These are phyloP conservation scores for Prosopis cineraria DNA, from an alignment of 306 rosid species.

Conservation along the genomic window DNA sequence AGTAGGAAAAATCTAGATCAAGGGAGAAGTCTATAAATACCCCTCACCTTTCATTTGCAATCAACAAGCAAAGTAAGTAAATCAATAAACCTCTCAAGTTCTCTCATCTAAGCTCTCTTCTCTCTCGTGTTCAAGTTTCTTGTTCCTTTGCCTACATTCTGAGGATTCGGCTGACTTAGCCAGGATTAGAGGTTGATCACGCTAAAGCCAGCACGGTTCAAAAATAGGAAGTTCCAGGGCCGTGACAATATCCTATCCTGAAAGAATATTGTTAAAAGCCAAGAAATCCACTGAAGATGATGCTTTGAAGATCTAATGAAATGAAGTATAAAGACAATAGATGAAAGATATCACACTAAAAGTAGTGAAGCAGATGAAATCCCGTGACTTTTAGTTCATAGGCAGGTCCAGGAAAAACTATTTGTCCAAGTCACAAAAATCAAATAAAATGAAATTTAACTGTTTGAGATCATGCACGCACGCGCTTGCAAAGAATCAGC, in stretches of 20 bases:
- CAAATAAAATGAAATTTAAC: not conserved
- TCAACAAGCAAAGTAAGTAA: too few relatives aligned
- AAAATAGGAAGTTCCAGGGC: too few relatives aligned
- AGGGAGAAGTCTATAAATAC: too few relatives aligned
- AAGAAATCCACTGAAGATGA: not conserved
- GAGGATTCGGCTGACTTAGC: too few relatives aligned
- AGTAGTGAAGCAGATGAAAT: conserved; percentile 19
- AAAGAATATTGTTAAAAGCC: conserved; percentile 17
- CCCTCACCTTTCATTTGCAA: too few relatives aligned
- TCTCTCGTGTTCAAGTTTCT: too few relatives aligned
- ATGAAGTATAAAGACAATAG: conserved; percentile 14
- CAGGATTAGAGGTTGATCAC: too few relatives aligned
- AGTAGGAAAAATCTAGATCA: too few relatives aligned
- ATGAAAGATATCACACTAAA: conserved; percentile 7
- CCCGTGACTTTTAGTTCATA: conserved; percentile 25
- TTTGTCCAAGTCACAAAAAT: conserved; percentile 14
- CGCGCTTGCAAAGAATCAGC: not conserved
- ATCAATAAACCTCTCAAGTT: too few relatives aligned
- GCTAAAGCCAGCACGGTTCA: too few relatives aligned
- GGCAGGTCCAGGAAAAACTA: conserved; percentile 22
- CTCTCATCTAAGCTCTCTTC: too few relatives aligned
- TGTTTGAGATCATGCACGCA: not conserved
- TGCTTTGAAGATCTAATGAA: conserved; percentile 25
- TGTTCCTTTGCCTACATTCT: too few relatives aligned
- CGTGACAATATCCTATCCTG: not conserved